Evolutionary conservation across 129 eudicot species (phyloP).

Genomic region (Cynara cardunculus): DNA sequence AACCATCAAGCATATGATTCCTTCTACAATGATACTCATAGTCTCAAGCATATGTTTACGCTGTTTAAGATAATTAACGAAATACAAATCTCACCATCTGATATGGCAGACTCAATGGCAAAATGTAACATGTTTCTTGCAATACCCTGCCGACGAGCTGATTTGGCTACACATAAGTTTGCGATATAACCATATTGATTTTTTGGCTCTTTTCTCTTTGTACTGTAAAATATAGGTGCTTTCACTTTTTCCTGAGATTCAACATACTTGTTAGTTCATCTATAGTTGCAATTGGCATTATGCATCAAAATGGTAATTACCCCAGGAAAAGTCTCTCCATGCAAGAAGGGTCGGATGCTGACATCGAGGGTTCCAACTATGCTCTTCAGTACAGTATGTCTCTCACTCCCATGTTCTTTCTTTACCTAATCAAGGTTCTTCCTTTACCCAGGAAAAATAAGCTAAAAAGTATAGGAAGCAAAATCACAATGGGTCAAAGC

Average conservation of each 20-base stretch:
- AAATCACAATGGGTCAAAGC: neutral
- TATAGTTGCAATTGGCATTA: conserved; percentile 4
- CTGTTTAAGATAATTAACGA: neutral
- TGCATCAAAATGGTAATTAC: conserved; percentile 15
- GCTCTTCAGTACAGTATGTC: conserved; percentile 55
- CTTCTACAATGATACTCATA: neutral
- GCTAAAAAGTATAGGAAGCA: neutral
- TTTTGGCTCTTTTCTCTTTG: conserved; percentile 34
- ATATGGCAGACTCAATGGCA: conserved; percentile 55
- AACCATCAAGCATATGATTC: neutral
- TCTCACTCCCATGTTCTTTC: conserved; percentile 45
- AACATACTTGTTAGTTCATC: neutral
- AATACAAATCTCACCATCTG: conserved; percentile 42
- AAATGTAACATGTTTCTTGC: conserved; percentile 77
- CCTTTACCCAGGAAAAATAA: neutral
- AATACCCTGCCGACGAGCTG: conserved; percentile 80
- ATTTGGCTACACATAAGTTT: conserved; percentile 77
- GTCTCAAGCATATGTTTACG: neutral
- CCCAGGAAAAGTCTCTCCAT: conserved; percentile 82
- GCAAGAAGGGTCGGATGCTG: conserved; percentile 63
- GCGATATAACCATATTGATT: conserved; percentile 62
- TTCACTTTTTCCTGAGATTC: conserved; percentile 54
- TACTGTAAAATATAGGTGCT: conserved; percentile 45
- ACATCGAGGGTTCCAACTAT: conserved; percentile 86
- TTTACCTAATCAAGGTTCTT: conserved; percentile 41